phyloP scores from a whole-genome alignment of 176 grass and related monocot species.

The Ampelocalamus luodianensis region DNA sequence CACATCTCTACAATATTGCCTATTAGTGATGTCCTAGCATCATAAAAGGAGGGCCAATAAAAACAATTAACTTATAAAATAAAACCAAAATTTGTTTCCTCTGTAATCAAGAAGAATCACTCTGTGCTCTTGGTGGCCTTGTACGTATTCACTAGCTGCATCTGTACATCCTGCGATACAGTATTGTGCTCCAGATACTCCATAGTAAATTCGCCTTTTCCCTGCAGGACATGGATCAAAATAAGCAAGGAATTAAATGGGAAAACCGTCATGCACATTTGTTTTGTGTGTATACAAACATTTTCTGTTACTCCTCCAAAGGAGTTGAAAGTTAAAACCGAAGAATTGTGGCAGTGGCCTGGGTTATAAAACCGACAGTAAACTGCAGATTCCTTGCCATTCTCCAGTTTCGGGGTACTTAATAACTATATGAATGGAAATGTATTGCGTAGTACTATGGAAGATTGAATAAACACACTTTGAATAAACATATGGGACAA shows the following conservation, averaged over 20 bases:
- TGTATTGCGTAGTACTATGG: not conserved
- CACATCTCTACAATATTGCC: conserved; percentile 11
- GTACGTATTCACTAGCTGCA: conserved; percentile 78
- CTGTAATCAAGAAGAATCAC: conserved; percentile 40
- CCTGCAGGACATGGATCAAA: conserved; percentile 47
- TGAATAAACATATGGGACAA: not conserved
- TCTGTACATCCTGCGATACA: conserved; percentile 86
- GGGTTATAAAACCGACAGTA: not conserved
- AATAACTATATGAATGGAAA: not conserved
- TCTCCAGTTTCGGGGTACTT: not conserved
- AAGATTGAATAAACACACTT: not conserved
- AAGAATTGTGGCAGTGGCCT: not conserved
- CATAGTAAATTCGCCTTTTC: conserved; percentile 99
- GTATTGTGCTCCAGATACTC: conserved; percentile 89
- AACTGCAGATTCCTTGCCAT: not conserved
- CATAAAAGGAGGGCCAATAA: not conserved
- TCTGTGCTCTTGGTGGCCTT: conserved; percentile 67
- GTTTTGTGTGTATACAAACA: not conserved
- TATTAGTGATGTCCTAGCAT: conserved; percentile 32
- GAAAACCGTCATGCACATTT: not conserved
- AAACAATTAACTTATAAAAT: conserved; percentile 21
- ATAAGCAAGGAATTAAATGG: conserved; percentile 7
- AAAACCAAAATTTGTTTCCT: conserved; percentile 36
- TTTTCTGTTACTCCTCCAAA: not conserved
- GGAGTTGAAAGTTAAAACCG: not conserved